Evolutionary conservation across 768 basidiomycete species (phyloP), one percentile per base, ranked within the genome.

Genomic region (Glaciozyma antarctica): DNA sequence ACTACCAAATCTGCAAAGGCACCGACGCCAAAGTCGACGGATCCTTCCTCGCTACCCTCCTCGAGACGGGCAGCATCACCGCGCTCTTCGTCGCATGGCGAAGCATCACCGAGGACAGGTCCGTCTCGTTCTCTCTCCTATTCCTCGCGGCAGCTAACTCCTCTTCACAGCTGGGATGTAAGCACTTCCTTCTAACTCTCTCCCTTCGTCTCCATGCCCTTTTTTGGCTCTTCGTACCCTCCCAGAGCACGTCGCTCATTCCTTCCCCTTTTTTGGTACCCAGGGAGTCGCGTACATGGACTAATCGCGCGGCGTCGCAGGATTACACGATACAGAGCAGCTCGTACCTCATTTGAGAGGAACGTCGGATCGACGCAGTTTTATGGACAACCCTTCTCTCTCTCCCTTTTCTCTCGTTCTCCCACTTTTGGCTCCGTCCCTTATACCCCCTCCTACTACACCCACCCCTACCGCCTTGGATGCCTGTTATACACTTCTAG

Each of bases 91-190:
- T 85, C 21, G 90, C 83, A n/a, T 94, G 92, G 92, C 80, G 80
- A 76, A 85, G 85, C 75, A 89, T 92, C 63, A 92, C 90, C 22
- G 90, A 93, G 84, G 88, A 88, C 85, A 64, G 28, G 19, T 34
- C 19, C 30, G 28, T 32, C 17, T 15, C 53, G 6, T 54, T 5
- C 9, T 30, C 30, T 19, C 17, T 26, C 22, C 2, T 52, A 1
- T 17, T 16, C 6, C 53, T 54, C 16, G 34, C 53, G n/a, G 21
- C 22, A 5, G 13, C 52, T 28, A 24, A 30, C 30, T 6, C 34
- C 53, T 13, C 26, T 4, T 10, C 16, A 32, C 53, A 30, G 28
- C 28, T 54, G 53, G 53, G 53, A 54, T 22, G 53, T 54, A 17
- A 30, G 53, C 28, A 24, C 47, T 24, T 48, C 47, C 21, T 54